Base-by-base conservation (phyloP, 1,139 yeast genomes). In the Hansenula lynferdii region DNA sequence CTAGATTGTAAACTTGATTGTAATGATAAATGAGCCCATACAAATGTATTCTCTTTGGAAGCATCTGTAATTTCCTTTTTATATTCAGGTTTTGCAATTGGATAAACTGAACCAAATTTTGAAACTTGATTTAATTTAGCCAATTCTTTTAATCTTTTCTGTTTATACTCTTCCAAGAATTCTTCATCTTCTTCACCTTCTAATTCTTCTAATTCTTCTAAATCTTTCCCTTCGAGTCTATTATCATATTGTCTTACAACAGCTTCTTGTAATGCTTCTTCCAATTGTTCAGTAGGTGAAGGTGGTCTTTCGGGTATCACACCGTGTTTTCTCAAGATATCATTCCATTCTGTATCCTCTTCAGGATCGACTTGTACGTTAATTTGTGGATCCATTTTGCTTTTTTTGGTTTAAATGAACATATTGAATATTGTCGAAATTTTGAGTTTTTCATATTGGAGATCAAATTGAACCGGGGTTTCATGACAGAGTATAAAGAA, bases 291-390 rank as follows among this genome's bases (percentile, higher is more conserved):
- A 0, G 95, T 76, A 12, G 96, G 96, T 21, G 95, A 86, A 18
- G 94, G 92, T 24, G 95, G 89, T 52, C 82, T 80, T 57, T 86
- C 90, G 0, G 98, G 98, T 38, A 92, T 87, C 45, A 92, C 79
- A 11, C 97, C 97, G 48, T 90, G 87, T 7, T 77, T 75, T 47
- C 99, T 70, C 35, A 92, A 70, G 48, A 92, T 89, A 62, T 92
- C 99, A 58, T 92, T 92, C 98, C 99, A 92, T 61, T 92, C 98
- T 1, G 98, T 92, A 58, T 92, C 99, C 62, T 92, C 98, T 46
- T 76, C 78, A 27, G 96, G 97, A 62, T 92, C 90, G 40, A 90
- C 97, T 62, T 89, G 90, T 37, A 89, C 94, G 27, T 50, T 45
- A 33, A 53, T 49, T 44, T 26, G 50, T 20, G 44, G 47, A 21